These are phyloP conservation scores for Chlamydomonas reinhardtii DNA, from an alignment of 163 green algal genomes.

Conservation along the genomic window DNA sequence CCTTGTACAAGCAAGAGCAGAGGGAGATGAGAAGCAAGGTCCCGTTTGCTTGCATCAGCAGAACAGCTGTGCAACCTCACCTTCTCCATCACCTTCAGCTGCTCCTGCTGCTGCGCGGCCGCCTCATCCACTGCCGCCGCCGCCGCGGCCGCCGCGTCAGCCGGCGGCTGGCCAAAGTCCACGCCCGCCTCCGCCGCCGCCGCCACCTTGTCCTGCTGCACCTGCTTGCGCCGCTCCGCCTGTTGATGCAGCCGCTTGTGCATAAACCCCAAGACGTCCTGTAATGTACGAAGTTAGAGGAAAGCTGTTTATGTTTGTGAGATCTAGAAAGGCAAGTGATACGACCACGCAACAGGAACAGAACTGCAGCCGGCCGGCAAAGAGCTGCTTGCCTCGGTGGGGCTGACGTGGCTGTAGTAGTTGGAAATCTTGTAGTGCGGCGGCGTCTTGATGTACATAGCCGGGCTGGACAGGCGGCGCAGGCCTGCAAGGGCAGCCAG, in stretches of 20 bases:
- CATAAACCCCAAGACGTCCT: slow-evolving; percentile 24
- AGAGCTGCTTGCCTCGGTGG: background rate
- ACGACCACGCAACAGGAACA: too few relatives aligned
- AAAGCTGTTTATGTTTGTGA: too few relatives aligned
- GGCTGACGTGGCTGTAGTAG: slow-evolving; percentile 40
- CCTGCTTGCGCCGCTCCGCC: background rate
- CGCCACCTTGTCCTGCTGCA: background rate
- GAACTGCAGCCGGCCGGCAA: too few relatives aligned
- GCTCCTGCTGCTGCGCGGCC: background rate
- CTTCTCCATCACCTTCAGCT: background rate
- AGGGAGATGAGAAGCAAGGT: too few relatives aligned
- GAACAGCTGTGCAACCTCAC: background rate
- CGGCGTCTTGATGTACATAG: slow-evolving; percentile 8
- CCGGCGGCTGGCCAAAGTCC: background rate
- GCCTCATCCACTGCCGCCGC: background rate
- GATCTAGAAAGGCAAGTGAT: too few relatives aligned
- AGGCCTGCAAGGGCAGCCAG: background rate
- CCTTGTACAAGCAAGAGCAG: too few relatives aligned
- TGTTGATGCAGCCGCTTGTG: background rate
- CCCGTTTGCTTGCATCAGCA: too few relatives aligned
- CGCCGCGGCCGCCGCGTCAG: background rate
- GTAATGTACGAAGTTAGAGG: too few relatives aligned
- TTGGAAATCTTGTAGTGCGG: slow-evolving; percentile 14
- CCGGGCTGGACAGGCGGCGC: background rate
- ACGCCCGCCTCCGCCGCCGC: background rate